Evolutionary conservation across 1,284 basidiomycete species (phyloP).

Genomic region (Austroboletus rostrupii): DNA sequence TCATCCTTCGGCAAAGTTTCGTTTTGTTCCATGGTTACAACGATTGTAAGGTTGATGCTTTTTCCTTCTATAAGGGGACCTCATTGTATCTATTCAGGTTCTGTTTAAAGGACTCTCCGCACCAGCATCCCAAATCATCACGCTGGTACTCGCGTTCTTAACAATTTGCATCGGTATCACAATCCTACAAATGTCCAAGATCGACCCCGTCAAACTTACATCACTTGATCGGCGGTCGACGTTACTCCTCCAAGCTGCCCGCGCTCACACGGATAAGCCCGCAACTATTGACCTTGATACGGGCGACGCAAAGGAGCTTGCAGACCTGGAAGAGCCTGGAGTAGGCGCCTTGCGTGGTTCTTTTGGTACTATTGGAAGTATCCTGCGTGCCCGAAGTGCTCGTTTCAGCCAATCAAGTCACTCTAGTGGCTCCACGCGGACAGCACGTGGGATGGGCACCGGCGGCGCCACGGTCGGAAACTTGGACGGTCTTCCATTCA

Average conservation of each 20-base stretch:
- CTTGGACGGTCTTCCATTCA: constrained; percentile 23
- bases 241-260: constrained; percentile 76
- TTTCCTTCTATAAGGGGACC: neutral
- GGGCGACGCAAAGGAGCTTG: constrained; percentile 51
- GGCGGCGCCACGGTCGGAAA: constrained; percentile 29
- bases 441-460: constrained; percentile 21
- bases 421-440: constrained; percentile 28
- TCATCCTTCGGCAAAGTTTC: constrained; percentile 24
- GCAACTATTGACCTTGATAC: constrained; percentile 23
- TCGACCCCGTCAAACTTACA: constrained; percentile 72
- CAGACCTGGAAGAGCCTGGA: constrained; percentile 71
- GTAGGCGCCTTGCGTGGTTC: constrained; percentile 87
- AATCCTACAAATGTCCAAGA: constrained; percentile 94
- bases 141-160: constrained; percentile 88
- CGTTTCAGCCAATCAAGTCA: constrained; percentile 59
- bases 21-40: constrained; percentile 85
- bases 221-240: constrained; percentile 83
- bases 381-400: constrained; percentile 78
- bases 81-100: constrained; percentile 42
- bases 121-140: constrained; percentile 73
- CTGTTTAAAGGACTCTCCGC: constrained; percentile 91
- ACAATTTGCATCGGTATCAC: constrained; percentile 89
- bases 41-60: constrained; percentile 50
- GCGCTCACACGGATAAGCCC: constrained; percentile 52
- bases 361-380: constrained; percentile 84